phyloP scores from a whole-genome alignment of 2,329 filamentous ascomycete genomes.

The Cylindrodendrum hubeiense region DNA sequence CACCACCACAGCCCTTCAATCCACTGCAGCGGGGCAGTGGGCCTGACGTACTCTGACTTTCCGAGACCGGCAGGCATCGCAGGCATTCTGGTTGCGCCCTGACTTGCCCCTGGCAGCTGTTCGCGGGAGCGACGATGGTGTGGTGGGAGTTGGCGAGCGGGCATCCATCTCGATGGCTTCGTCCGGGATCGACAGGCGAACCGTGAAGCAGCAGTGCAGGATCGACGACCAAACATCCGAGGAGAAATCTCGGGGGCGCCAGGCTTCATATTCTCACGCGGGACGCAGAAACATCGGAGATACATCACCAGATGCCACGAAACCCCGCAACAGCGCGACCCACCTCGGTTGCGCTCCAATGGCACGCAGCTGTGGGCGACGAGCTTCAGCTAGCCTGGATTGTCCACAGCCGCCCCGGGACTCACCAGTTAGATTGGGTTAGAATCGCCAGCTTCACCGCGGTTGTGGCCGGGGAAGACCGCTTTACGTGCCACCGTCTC shows the following conservation, averaged over 20 bases:
- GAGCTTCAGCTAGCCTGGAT: background rate
- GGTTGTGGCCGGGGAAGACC: conserved; percentile 3
- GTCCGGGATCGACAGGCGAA: background rate
- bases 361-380: background rate
- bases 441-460: background rate
- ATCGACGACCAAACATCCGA: conserved; percentile 12
- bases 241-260: conserved; percentile 39
- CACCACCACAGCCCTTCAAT: background rate
- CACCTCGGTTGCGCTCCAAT: conserved; percentile 20
- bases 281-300: conserved; percentile 41
- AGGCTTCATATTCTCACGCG: background rate
- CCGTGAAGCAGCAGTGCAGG: background rate
- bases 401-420: background rate
- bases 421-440: background rate
- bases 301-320: conserved; percentile 7
- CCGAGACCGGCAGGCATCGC: conserved; percentile 40
- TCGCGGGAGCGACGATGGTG: conserved; percentile 3
- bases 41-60: conserved; percentile 34
- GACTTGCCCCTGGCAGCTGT: conserved; percentile 9
- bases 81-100: conserved; percentile 37
- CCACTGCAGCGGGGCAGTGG: background rate
- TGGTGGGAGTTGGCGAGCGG: background rate
- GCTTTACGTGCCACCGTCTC: background rate
- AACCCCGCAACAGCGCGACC: conserved; percentile 17
- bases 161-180: conserved; percentile 10